These are phyloP conservation scores for Botrytis elliptica DNA, from an alignment of 2,329 filamentous ascomycete genomes.

Conservation along the genomic window DNA sequence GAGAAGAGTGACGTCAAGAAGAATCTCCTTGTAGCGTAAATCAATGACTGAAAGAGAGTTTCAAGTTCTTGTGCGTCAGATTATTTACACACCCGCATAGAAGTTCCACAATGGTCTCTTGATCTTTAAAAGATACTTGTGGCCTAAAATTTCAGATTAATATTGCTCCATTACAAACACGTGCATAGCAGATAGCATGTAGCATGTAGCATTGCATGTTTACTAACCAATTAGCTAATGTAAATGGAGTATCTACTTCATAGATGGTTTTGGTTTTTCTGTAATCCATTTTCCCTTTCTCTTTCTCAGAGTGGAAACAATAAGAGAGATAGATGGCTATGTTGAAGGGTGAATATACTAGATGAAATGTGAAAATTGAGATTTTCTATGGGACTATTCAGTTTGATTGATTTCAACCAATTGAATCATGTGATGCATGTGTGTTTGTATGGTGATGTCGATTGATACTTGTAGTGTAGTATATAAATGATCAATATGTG, in stretches of 20 bases:
- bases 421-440: not conserved
- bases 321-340: not conserved
- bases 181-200: not conserved
- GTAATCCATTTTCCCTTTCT: constrained; percentile 46
- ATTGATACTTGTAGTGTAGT: not conserved
- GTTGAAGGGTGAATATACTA: not conserved
- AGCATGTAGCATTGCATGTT: not conserved
- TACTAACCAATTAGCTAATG: constrained; percentile 57
- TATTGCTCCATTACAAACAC: not conserved
- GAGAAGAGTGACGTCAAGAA: not conserved
- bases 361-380: not conserved
- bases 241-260: constrained; percentile 65
- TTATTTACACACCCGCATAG: constrained; percentile 57
- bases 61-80: not conserved
- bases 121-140: constrained; percentile 53
- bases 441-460: not conserved
- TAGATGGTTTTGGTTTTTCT: constrained; percentile 56
- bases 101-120: constrained; percentile 64
- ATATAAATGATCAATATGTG: not conserved
- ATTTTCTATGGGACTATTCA: not conserved
- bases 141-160: constrained; percentile 52
- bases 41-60: not conserved
- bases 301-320: not conserved
- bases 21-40: not conserved
- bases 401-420: not conserved